Evolutionary conservation across 495 filamentous ascomycete genomes (phyloP).

Genomic region (Hypoxylon subgilvum): DNA sequence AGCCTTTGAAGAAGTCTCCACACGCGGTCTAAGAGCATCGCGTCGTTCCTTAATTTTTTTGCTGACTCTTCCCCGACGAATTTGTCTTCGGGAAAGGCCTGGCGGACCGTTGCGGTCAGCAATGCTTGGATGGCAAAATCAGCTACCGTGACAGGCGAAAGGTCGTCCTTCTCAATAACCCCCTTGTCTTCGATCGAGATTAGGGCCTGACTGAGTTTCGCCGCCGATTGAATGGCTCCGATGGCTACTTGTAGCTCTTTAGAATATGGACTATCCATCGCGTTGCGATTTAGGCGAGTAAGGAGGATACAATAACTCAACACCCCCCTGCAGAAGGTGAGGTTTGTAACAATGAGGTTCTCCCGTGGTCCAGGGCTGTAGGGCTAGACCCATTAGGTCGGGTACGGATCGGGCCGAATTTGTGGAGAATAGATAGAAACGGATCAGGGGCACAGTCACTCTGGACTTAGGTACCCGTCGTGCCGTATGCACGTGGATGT

Average conservation of each 20-base stretch:
- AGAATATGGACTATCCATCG: slow-evolving; percentile 48
- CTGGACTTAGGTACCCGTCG: too few relatives aligned
- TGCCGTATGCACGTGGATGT: too few relatives aligned
- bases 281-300: too few relatives aligned
- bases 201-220: slow-evolving; percentile 48
- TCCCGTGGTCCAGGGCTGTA: too few relatives aligned
- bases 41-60: slow-evolving; percentile 57
- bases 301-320: too few relatives aligned
- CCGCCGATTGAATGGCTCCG: slow-evolving; percentile 43
- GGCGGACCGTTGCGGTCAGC: slow-evolving; percentile 61
- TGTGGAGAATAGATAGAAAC: too few relatives aligned
- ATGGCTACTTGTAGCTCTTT: slow-evolving; percentile 42
- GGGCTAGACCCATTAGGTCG: too few relatives aligned
- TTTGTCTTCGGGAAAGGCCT: slow-evolving; percentile 60
- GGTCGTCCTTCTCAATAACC: slow-evolving; percentile 60
- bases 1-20: slow-evolving; percentile 53
- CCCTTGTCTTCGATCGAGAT: slow-evolving; percentile 43
- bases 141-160: slow-evolving; percentile 68
- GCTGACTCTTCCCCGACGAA: slow-evolving; percentile 70
- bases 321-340: too few relatives aligned
- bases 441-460: too few relatives aligned
- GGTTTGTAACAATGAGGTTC: too few relatives aligned
- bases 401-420: too few relatives aligned
- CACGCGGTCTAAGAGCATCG: slow-evolving; percentile 57
- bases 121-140: slow-evolving; percentile 72